These are phyloP conservation scores for Neofusicoccum sp. DNA, from an alignment of 2,329 filamentous ascomycete species.

Conservation along the genomic window DNA sequence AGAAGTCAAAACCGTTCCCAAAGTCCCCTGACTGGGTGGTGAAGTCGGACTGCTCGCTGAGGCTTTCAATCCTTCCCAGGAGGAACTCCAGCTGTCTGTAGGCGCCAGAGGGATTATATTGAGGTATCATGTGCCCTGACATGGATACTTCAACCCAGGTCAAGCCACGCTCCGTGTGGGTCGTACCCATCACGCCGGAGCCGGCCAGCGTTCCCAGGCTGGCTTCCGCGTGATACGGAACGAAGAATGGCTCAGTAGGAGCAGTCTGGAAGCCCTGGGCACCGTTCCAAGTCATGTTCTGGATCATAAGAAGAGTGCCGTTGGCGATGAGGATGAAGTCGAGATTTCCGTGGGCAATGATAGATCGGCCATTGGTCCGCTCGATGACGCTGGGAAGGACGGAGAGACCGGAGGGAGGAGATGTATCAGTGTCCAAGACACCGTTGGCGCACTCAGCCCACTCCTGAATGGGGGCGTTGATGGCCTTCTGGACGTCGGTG, in stretches of 20 bases:
- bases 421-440: constrained; percentile 53
- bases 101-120: constrained; percentile 66
- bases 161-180: constrained; percentile 71
- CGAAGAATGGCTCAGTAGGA: constrained; percentile 64
- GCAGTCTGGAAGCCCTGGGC: constrained; percentile 64
- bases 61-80: constrained; percentile 64
- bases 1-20: constrained; percentile 9
- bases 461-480: constrained; percentile 59
- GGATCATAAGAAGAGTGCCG: constrained; percentile 68
- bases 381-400: constrained; percentile 72
- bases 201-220: constrained; percentile 51
- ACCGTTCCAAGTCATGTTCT: constrained; percentile 80
- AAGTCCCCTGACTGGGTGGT: constrained; percentile 19
- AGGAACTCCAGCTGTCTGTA: constrained; percentile 74
- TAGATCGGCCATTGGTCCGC: constrained; percentile 61
- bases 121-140: constrained; percentile 65
- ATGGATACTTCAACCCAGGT: constrained; percentile 66
- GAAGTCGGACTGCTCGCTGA: constrained; percentile 39
- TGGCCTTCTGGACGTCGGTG: constrained; percentile 51
- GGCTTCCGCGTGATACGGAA: constrained; percentile 57
- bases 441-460: constrained; percentile 59
- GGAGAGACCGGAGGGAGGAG: constrained; percentile 53
- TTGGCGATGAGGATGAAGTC: constrained; percentile 68
- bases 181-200: constrained; percentile 66
- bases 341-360: constrained; percentile 69